Percentiles rank a stretch among this genome's conserved stretches.
Conservation (phyloP, 78 protist genomes). For the Dictyostelium firmibasis region DNA sequence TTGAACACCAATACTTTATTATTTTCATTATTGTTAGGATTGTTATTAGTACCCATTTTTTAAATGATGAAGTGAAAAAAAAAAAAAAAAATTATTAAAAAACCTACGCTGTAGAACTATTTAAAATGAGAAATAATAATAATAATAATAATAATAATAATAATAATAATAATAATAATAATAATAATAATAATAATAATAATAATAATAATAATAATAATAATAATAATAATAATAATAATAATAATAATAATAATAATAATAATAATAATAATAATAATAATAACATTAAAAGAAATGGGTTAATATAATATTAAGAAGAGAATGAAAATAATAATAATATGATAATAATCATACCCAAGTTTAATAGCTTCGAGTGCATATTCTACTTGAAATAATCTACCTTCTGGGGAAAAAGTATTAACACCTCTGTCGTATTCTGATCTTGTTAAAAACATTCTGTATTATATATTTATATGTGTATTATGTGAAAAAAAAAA, state of each 20-base stretch:
- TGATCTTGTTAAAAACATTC: conserved; percentile 77
- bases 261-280: neutral
- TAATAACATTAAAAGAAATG: neutral
- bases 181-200: neutral
- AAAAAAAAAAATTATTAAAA: neutral
- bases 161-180: neutral
- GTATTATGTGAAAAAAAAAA: neutral
- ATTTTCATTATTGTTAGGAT: conserved; percentile 86
- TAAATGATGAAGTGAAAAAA: neutral
- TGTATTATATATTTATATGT: neutral
- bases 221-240: neutral
- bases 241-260: neutral
- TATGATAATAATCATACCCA: neutral
- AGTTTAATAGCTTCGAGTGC: conserved; percentile 99
- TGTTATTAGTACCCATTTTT: neutral
- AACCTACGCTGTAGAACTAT: conserved; percentile 2
- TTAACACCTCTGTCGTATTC: conserved; percentile 99
- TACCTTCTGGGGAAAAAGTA: conserved; percentile 99
- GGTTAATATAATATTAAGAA: neutral
- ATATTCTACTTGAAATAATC: conserved; percentile 99
- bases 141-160: neutral
- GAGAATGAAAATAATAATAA: neutral
- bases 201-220: neutral
- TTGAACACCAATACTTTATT: conserved; percentile 96
- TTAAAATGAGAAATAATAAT: neutral